Evolutionary conservation across 306 rosid species (phyloP), one percentile per base, ranked within the genome.

Genomic region (Pyrus bretschneideri): DNA sequence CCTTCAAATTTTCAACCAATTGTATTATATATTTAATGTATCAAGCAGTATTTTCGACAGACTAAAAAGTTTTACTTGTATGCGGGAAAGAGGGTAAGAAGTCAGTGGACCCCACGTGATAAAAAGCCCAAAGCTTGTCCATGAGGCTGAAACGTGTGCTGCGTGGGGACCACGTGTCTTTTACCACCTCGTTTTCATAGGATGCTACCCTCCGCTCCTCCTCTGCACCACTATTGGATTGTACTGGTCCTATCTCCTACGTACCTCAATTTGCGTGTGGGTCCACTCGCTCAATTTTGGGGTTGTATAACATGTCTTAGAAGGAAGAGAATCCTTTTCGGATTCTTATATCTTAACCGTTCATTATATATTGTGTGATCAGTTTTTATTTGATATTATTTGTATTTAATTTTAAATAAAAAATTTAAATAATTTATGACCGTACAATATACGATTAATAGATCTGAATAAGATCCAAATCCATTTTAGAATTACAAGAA

Each of bases 91-190:
- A 59, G 31, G 25, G 0, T 15, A 27, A 21, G 49, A 66, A 14
- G 2, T 23, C 21, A 1, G 12, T 73, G 75, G 89, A 61, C 89
- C 92, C 79, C 27, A 13, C 23, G 4, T n/a, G 19, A 59, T 19
- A 30, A 80, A 81, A 77, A 35, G 18, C 54, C 72, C 51, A 55
- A 31, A 1, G 57, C 18, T 51, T 27, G 46, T 65, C 57, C 9
- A 18, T 5, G 70, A 61, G n/a, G 23, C 69, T 25, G 74, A 65
- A 70, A 67, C 82, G 78, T 84, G 88, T 81, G 83, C 60, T 30
- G 33, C 40, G 25, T 11, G 65, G 89, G 85, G 77, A 51, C 89
- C 83, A 75, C 70, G 70, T 49, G 75, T 71, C 76, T 7, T 54
- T 75, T n/a, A 54, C 65, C 23, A 4, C 78, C 82, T 69, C 72